Evolutionary conservation across 1,284 basidiomycete genomes (phyloP).

Genomic region (Moniliella sp.): DNA sequence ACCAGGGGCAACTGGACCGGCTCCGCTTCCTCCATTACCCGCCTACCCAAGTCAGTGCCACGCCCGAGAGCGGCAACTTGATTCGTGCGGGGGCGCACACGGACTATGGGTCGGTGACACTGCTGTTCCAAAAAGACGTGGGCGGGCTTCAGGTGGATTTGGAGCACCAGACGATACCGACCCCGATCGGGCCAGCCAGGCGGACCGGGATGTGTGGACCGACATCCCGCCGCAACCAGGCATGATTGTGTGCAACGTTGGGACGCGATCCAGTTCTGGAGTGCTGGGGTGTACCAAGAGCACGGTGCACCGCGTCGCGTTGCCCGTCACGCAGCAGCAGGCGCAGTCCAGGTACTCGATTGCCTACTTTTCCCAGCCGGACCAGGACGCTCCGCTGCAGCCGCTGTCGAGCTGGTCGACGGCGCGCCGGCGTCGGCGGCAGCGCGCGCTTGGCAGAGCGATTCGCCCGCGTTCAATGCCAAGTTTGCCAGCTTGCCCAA

Average conservation of each 20-base stretch:
- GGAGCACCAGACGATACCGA: too few species aligned
- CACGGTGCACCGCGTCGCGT: constrained; percentile 16
- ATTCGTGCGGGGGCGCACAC: constrained; percentile 19
- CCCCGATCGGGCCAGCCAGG: too few species aligned
- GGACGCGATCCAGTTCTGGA: constrained; percentile 43
- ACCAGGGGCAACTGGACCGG: constrained; percentile 12
- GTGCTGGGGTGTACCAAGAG: constrained; percentile 10
- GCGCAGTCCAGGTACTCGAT: constrained; percentile 13
- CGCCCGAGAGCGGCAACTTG: not conserved
- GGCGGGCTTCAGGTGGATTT: constrained; percentile 53
- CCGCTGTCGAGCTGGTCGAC: too few species aligned
- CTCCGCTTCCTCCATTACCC: constrained; percentile 22
- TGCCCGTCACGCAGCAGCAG: constrained; percentile 9
- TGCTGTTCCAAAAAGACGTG: constrained; percentile 64
- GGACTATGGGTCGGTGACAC: constrained; percentile 58
- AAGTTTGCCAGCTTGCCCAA: not conserved
- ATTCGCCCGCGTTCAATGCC: too few species aligned
- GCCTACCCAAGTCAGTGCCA: constrained; percentile 5
- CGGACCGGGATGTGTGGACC: constrained; percentile 42
- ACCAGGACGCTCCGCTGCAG: constrained; percentile 8
- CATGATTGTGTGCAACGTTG: constrained; percentile 62
- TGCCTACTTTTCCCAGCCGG: constrained; percentile 21
- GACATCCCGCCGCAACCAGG: constrained; percentile 55
- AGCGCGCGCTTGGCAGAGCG: too few species aligned
- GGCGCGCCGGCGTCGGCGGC: too few species aligned